phyloP scores from a whole-genome alignment of 2,329 filamentous ascomycete genomes.

The Ophiosphaerella korrae region DNA sequence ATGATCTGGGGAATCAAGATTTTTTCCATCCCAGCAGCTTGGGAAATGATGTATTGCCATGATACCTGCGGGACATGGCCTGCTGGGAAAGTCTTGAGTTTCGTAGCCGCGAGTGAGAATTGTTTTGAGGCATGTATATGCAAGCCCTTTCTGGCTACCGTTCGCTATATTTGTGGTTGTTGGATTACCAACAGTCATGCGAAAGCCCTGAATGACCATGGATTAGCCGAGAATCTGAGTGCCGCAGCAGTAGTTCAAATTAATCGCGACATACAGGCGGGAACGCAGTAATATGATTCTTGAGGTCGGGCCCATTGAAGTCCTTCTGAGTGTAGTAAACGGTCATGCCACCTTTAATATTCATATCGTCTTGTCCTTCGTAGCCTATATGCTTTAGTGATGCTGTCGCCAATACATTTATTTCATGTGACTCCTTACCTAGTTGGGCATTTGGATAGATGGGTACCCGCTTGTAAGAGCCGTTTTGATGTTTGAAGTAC shows the following conservation, averaged over 20 bases:
- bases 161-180: slow-evolving; percentile 19
- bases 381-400: slow-evolving; percentile 6
- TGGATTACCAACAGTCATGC: slow-evolving; percentile 42
- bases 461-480: slow-evolving; percentile 34
- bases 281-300: slow-evolving; percentile 30
- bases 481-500: slow-evolving; percentile 36
- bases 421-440: slow-evolving; percentile 5
- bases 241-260: background rate
- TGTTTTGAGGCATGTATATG: slow-evolving; percentile 45
- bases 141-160: slow-evolving; percentile 6
- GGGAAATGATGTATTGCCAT: slow-evolving; percentile 31
- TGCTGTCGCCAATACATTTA: background rate
- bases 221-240: background rate
- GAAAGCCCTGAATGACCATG: slow-evolving; percentile 28
- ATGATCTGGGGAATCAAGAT: slow-evolving; percentile 60
- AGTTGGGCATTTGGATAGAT: slow-evolving; percentile 33
- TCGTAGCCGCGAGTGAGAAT: slow-evolving; percentile 41
- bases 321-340: slow-evolving; percentile 42
- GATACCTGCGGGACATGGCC: slow-evolving; percentile 29
- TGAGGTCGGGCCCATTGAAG: slow-evolving; percentile 38
- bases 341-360: slow-evolving; percentile 42
- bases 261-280: slow-evolving; percentile 20
- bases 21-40: slow-evolving; percentile 54
- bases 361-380: slow-evolving; percentile 20
- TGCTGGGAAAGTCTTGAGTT: slow-evolving; percentile 23